phyloP scores from a whole-genome alignment of 371 early-diverging fungal species.

The Mortierella sp. region DNA sequence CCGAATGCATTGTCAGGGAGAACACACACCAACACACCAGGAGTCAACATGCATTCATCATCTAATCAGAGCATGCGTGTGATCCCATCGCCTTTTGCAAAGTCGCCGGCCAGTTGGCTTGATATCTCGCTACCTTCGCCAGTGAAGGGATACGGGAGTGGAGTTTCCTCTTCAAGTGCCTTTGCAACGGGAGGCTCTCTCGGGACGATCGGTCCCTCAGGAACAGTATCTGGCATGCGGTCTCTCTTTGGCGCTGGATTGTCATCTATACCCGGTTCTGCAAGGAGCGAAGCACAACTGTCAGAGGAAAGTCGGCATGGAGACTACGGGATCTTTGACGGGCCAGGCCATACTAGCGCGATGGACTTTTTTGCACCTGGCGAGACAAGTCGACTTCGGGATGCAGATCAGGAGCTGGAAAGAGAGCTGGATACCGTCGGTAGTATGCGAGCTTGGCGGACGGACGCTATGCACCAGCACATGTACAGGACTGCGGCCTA shows the following conservation, averaged over 20 bases:
- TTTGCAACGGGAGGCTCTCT: background rate
- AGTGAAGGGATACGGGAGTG: constrained; percentile 9
- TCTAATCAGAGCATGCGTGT: constrained; percentile 38
- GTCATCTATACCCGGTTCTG: constrained; percentile 10
- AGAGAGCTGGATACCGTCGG: constrained; percentile 47
- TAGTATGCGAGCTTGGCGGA: constrained; percentile 64
- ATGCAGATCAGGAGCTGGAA: background rate
- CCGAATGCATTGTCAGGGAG: constrained; percentile 13
- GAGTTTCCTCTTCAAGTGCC: background rate
- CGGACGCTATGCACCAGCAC: constrained; percentile 65
- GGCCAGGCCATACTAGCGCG: constrained; percentile 7
- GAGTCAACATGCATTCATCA: background rate
- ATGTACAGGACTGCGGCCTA: constrained; percentile 68
- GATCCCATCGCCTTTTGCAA: constrained; percentile 45
- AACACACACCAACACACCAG: constrained; percentile 16
- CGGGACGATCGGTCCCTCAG: background rate
- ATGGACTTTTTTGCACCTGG: constrained; percentile 27
- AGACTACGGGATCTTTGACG: constrained; percentile 1
- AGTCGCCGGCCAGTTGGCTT: constrained; percentile 39
- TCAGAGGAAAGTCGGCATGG: constrained; percentile 1
- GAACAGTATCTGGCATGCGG: constrained; percentile 3
- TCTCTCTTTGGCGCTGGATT: constrained; percentile 17
- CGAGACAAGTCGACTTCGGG: constrained; percentile 2
- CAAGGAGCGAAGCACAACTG: background rate
- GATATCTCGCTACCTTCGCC: constrained; percentile 39